These are phyloP conservation scores for Aspergillus fischeri DNA, from an alignment of 2,329 filamentous ascomycete genomes.

Conservation along the genomic window DNA sequence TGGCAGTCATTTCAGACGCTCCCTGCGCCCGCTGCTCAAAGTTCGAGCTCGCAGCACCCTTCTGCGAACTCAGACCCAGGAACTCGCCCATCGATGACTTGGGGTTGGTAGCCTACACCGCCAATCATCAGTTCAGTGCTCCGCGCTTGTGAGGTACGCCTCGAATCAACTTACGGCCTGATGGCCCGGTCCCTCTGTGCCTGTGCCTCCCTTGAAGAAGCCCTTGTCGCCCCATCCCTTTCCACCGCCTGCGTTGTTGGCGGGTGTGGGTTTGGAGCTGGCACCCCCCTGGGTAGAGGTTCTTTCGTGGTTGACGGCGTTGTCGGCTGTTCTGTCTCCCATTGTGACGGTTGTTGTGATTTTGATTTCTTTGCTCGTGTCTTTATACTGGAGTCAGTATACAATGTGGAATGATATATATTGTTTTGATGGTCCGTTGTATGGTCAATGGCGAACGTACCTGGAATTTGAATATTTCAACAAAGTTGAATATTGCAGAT, in stretches of 20 bases:
- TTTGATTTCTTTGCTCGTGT: not conserved
- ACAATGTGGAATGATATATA: not conserved
- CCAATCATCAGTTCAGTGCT: not conserved
- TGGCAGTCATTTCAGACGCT: slow-evolving; percentile 2
- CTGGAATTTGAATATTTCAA: not conserved
- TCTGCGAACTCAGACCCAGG: slow-evolving; percentile 26
- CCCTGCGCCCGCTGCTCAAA: slow-evolving; percentile 12
- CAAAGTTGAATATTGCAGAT: not conserved
- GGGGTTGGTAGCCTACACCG: slow-evolving; percentile 18
- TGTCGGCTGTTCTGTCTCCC: slow-evolving; percentile 1
- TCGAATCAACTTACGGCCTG: slow-evolving; percentile 15
- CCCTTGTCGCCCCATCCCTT: slow-evolving; percentile 20
- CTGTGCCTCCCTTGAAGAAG: slow-evolving; percentile 16
- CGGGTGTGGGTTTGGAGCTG: slow-evolving; percentile 25
- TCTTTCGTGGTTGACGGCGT: slow-evolving; percentile 10
- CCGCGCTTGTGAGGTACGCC: not conserved
- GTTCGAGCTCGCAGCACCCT: slow-evolving; percentile 19
- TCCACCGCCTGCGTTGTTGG: slow-evolving; percentile 24
- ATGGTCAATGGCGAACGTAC: not conserved
- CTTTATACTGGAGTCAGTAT: not conserved
- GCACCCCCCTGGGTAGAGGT: slow-evolving; percentile 20
- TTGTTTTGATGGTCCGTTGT: not conserved
- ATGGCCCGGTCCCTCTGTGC: slow-evolving; percentile 21
- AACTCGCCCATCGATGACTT: slow-evolving; percentile 24
- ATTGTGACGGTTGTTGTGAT: slow-evolving; percentile 7